Evolutionary conservation across 2,329 filamentous ascomycete species (phyloP), one percentile per base, ranked within the genome.

Genomic region (Cladosporium velox): DNA sequence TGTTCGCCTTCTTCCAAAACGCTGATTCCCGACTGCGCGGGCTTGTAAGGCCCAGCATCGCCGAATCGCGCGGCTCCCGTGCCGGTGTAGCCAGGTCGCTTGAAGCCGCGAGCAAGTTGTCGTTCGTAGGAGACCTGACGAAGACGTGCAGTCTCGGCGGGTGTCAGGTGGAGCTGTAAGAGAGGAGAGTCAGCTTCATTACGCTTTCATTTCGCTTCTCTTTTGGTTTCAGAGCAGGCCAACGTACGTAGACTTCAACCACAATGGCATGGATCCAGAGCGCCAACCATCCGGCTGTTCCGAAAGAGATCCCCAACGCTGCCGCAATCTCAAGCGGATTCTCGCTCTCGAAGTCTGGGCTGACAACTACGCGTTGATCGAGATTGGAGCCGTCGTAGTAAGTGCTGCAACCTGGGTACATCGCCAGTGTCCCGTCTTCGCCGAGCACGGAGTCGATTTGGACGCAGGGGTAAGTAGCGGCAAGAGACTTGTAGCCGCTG

Each of bases 41-140:
- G 28, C 34, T 41, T 15, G n/a, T 52, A 71, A 10, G 67, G 66
- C 5, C 35, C 62, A 3, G 59, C 59, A 41, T 61, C 59, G 10
- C 59, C 59, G 7, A 61, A 35, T 3, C 35, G 59, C 38, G 44
- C 38, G 18, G 59, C 35, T 34, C 44, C 59, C 2, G 44, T 24
- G 3, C 59, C 59, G n/a, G 38, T 38, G 49, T 47, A 61, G 26
- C 59, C 59, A 32, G 85, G 81, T 21, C 81, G 77, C 47, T 73
- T 78, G 74, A 83, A 80, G 0, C 85, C 85, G 6, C 82, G 81
- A 67, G 84, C 84, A 10, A 86, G 69, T 69, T 88, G 86, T 44
- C 81, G 78, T 70, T 85, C 80, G 68, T 85, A 86, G 5, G 83
- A 85, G 1, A 87, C 78, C n/a, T 80, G 78, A 11, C 86, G 79